phyloP scores from a whole-genome alignment of 441 rosid species.

The Caryocar brasiliense region DNA sequence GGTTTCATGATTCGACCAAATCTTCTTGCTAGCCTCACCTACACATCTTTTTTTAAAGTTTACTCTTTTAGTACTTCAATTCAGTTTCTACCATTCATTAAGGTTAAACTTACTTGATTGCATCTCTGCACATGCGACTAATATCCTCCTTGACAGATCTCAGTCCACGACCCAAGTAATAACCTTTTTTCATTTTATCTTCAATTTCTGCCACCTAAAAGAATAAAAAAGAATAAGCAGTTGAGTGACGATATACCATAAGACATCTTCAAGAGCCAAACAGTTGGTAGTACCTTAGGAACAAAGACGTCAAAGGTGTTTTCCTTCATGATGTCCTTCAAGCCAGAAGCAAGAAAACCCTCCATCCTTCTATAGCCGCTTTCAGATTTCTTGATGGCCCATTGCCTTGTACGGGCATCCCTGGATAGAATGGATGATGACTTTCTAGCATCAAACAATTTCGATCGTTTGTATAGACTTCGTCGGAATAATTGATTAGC shows the following conservation, averaged over 20 bases:
- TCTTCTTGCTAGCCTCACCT: too few species aligned
- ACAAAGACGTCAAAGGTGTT: slow-evolving; percentile 78
- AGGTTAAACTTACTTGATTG: slow-evolving; percentile 64
- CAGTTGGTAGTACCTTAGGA: slow-evolving; percentile 54
- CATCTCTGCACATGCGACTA: slow-evolving; percentile 97
- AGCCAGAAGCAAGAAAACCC: slow-evolving; percentile 79
- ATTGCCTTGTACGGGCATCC: slow-evolving; percentile 94
- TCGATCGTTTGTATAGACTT: slow-evolving; percentile 86
- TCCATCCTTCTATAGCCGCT: slow-evolving; percentile 87
- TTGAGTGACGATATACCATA: background rate
- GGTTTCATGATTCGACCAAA: too few species aligned
- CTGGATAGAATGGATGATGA: slow-evolving; percentile 87
- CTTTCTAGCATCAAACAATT: slow-evolving; percentile 87
- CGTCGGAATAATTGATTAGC: slow-evolving; percentile 77
- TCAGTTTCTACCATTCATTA: too few species aligned
- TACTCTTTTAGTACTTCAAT: too few species aligned
- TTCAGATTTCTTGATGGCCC: slow-evolving; percentile 88
- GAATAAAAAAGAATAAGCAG: slow-evolving; percentile 12
- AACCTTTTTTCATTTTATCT: slow-evolving; percentile 73
- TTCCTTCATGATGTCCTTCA: slow-evolving; percentile 92
- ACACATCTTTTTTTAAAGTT: too few species aligned
- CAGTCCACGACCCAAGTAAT: slow-evolving; percentile 79
- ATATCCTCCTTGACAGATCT: slow-evolving; percentile 88
- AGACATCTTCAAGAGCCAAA: slow-evolving; percentile 7
- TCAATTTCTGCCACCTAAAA: slow-evolving; percentile 85